Evolutionary conservation across 2,329 filamentous ascomycete genomes (phyloP).

Genomic region (Colletotrichum orbiculare): DNA sequence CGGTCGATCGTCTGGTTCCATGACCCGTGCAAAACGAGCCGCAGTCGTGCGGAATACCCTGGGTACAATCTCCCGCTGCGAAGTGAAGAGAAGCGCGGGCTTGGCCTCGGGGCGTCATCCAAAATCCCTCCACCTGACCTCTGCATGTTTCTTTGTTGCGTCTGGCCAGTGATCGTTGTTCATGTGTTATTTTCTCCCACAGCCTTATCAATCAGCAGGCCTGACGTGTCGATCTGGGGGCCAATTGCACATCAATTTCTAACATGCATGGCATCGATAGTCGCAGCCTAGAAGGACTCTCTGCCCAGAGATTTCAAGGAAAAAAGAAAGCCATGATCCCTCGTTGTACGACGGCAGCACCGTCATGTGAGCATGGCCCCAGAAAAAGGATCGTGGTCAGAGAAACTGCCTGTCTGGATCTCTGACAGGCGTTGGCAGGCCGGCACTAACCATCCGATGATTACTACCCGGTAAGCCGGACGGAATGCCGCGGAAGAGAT

Average conservation of each 20-base stretch:
- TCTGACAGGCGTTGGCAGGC: constrained; percentile 19
- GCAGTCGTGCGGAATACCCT: too few relatives aligned
- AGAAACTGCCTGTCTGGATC: background rate
- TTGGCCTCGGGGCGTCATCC: background rate
- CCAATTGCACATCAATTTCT: constrained; percentile 5
- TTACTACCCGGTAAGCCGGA: background rate
- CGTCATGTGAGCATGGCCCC: background rate
- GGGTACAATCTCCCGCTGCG: too few relatives aligned
- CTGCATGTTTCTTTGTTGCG: background rate
- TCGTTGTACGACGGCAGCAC: background rate
- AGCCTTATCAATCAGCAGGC: constrained; percentile 12
- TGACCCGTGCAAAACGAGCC: constrained; percentile 12
- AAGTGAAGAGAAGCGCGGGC: too few relatives aligned
- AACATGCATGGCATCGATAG: constrained; percentile 8
- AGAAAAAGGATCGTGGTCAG: constrained; percentile 4
- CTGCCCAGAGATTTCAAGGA: background rate
- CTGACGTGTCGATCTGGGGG: constrained; percentile 22
- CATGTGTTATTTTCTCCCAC: background rate
- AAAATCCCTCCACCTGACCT: background rate
- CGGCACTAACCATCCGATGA: constrained; percentile 18
- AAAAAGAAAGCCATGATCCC: background rate
- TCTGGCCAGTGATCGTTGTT: background rate
- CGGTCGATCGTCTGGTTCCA: background rate
- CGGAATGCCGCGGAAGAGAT: background rate
- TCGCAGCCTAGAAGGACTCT: background rate